Evolutionary conservation across 2,329 filamentous ascomycete genomes (phyloP), one percentile per base, ranked within the genome.

Genomic region (Stachybotrys chartarum): DNA sequence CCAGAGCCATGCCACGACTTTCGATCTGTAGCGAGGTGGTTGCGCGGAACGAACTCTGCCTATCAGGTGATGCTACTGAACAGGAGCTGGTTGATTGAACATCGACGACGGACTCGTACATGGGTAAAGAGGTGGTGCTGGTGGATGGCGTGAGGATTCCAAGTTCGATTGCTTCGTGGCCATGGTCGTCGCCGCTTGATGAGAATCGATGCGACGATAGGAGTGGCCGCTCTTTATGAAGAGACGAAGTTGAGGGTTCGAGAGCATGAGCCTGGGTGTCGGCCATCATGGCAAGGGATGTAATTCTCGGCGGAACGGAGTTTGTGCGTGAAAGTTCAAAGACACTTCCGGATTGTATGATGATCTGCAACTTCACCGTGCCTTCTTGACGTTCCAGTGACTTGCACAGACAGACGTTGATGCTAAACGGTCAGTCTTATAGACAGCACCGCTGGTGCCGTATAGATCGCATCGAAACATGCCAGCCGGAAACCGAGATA

Each of bases 21-120:
- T 80, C 72, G 60, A 84, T 75, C 57, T 81, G 78, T 30, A 83
- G 70, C 11, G 72, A 69, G 24, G 68, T 67, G 1, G 75, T 76
- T 3, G 78, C 70, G 7, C 55, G 58, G 65, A 82, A 81, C 8
- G 45, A 47, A 17, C 16, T 24, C 16, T 10, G 8, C 8, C 16
- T 8, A 24, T 10, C 16, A 24, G n/a, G 18, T 10, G 45, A 47
- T 10, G 10, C 16, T n/a, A n/a, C 10, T 8, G 45, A 17, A 8
- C 11, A 47, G n/a, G 7, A 47, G n/a, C 16, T n/a, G 16, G 45
- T 17, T 8, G 45, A n/a, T 6, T n/a, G 45, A 6, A 17, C 14
- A 16, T 57, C 45, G 50, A 60, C 39, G 32, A 52, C 31, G 11
- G 30, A 5, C 11, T 60, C 57, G 49, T 70, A 71, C 17, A 56